Percentiles rank a stretch among this genome's conserved stretches.
Conservation (phyloP, 164 flowering plant species). For the Hamamelis virginiana region DNA sequence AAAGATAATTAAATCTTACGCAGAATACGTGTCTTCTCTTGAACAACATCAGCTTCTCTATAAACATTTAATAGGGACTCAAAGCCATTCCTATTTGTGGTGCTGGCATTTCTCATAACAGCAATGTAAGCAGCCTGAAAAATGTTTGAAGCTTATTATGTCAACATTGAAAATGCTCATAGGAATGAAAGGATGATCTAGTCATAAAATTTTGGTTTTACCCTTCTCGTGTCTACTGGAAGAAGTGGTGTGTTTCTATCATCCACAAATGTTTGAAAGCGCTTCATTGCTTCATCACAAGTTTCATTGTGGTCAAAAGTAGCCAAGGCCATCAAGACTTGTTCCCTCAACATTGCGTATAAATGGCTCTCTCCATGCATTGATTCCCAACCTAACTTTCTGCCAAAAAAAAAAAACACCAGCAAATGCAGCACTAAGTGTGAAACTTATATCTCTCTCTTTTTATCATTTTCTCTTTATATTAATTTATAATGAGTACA, state of each 20-base stretch:
- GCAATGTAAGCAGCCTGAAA: slow-evolving; percentile 83
- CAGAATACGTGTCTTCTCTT: slow-evolving; percentile 77
- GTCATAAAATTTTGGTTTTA: slow-evolving; percentile 12
- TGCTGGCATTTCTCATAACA: slow-evolving; percentile 63
- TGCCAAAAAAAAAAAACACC: slow-evolving; percentile 22
- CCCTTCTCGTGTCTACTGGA: slow-evolving; percentile 83
- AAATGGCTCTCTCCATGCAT: slow-evolving; percentile 71
- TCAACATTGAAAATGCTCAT: too few relatives aligned
- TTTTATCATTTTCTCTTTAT: not conserved
- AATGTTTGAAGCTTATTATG: too few relatives aligned
- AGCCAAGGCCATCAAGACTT: slow-evolving; percentile 72
- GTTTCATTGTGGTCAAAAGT: slow-evolving; percentile 64
- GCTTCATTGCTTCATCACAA: slow-evolving; percentile 57
- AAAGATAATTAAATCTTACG: slow-evolving; percentile 26
- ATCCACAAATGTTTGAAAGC: slow-evolving; percentile 64
- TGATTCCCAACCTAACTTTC: slow-evolving; percentile 92
- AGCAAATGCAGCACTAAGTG: not conserved
- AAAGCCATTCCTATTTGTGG: slow-evolving; percentile 61
- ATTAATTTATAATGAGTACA: too few relatives aligned
- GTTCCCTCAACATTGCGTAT: slow-evolving; percentile 87
- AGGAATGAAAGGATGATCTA: not conserved
- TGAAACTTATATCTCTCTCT: too few relatives aligned
- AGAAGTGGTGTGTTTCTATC: slow-evolving; percentile 74
- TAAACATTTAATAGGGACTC: slow-evolving; percentile 74
- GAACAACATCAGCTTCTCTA: slow-evolving; percentile 76